These are phyloP conservation scores for Flaveria bidentis DNA, from an alignment of 129 eudicot species.

Conservation along the genomic window DNA sequence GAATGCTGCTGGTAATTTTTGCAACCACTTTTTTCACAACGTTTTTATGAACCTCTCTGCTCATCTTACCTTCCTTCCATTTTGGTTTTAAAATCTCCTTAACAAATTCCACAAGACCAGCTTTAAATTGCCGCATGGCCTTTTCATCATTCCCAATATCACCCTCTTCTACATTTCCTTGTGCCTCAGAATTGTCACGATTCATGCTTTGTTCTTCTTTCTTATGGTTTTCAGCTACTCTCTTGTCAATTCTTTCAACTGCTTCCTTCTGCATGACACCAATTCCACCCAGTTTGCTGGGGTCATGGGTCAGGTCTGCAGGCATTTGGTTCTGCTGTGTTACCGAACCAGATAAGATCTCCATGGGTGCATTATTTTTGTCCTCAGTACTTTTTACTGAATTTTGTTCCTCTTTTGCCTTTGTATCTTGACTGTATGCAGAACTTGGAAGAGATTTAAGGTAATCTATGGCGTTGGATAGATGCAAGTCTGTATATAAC, in stretches of 20 bases:
- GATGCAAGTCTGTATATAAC: slow-evolving; percentile 28
- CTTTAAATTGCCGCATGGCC: slow-evolving; percentile 64
- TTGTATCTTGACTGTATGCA: slow-evolving; percentile 32
- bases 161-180: slow-evolving; percentile 51
- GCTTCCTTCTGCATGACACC: slow-evolving; percentile 28
- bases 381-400: background rate
- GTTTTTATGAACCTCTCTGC: slow-evolving; percentile 75
- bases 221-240: slow-evolving; percentile 37
- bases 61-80: slow-evolving; percentile 91
- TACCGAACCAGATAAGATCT: slow-evolving; percentile 11
- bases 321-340: slow-evolving; percentile 29
- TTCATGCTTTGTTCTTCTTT: slow-evolving; percentile 36
- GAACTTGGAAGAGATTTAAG: slow-evolving; percentile 34
- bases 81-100: slow-evolving; percentile 81
- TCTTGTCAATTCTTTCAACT: slow-evolving; percentile 31
- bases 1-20: slow-evolving; percentile 65
- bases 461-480: slow-evolving; percentile 27
- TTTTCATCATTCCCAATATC: slow-evolving; percentile 62
- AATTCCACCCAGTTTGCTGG: slow-evolving; percentile 2
- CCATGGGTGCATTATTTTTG: slow-evolving; percentile 19
- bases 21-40: slow-evolving; percentile 83
- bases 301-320: slow-evolving; percentile 18
- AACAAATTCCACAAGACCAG: slow-evolving; percentile 70
- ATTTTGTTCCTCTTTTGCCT: slow-evolving; percentile 30
- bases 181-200: slow-evolving; percentile 32